Conservation (phyloP, 78 protist species). For the Dictyostelium intermedium region DNA sequence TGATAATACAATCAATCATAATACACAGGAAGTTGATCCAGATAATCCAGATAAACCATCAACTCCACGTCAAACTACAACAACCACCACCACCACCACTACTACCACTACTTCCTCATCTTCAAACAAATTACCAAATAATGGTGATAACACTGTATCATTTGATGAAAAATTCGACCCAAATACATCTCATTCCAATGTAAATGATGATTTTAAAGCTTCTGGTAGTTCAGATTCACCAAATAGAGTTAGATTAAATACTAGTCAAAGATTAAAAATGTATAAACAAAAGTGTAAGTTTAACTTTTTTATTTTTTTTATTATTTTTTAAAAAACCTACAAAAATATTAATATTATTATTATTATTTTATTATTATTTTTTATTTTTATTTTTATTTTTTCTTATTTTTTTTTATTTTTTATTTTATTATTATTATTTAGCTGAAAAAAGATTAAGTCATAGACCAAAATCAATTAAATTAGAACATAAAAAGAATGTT, state of each 20-base stretch:
- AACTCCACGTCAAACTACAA: background rate
- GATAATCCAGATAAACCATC: background rate
- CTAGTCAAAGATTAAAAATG: conserved; percentile 34
- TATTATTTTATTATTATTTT: background rate
- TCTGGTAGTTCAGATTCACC: conserved; percentile 15
- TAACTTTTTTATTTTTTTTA: background rate
- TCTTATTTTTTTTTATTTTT: background rate
- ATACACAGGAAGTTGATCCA: background rate
- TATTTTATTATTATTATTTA: background rate
- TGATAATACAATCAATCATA: background rate
- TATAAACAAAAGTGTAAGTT: conserved; percentile 14
- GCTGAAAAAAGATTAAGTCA: conserved; percentile 60
- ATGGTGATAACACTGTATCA: background rate
- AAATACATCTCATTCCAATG: background rate
- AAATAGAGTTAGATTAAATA: conserved; percentile 30
- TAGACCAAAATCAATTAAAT: conserved; percentile 58
- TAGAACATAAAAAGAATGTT: conserved; percentile 70
- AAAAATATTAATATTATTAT: background rate
- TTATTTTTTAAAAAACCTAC: background rate
- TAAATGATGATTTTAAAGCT: background rate
- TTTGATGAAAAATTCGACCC: conserved; percentile 5
- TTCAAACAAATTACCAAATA: background rate
- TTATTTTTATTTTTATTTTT: background rate
- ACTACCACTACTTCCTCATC: background rate
- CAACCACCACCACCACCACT: background rate